Conservation (phyloP, 305 asterid genomes). For the Ilex paraguariensis region DNA sequence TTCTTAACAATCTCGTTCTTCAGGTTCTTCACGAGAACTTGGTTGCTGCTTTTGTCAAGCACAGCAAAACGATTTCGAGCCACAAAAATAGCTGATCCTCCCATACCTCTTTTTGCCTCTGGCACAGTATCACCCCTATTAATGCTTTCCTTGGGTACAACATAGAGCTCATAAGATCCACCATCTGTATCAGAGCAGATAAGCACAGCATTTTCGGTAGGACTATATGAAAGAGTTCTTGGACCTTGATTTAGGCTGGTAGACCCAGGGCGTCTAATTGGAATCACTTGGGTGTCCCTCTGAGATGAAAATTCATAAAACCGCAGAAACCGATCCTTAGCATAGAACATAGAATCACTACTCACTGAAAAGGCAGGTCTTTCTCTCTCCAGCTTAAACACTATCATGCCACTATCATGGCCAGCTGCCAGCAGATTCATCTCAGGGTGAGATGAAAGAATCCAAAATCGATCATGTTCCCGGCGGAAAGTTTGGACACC, state of each 20-base stretch:
- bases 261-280: constrained; percentile 43
- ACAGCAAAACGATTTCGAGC: constrained; percentile 85
- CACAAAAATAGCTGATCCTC: constrained; percentile 74
- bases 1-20: constrained; percentile 50
- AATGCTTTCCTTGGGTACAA: constrained; percentile 60
- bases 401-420: constrained; percentile 93
- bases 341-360: constrained; percentile 64
- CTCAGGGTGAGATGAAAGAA: constrained; percentile 85
- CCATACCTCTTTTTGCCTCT: constrained; percentile 71
- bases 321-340: constrained; percentile 58
- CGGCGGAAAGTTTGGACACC: constrained; percentile 90
- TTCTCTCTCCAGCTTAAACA: constrained; percentile 86
- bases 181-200: constrained; percentile 75
- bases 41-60: constrained; percentile 44
- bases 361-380: constrained; percentile 81
- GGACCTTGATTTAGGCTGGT: constrained; percentile 53
- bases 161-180: constrained; percentile 71
- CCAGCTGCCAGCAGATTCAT: constrained; percentile 96
- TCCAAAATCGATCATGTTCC: constrained; percentile 96
- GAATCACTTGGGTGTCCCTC: constrained; percentile 33
- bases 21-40: constrained; percentile 35
- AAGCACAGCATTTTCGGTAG: constrained; percentile 69
- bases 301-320: constrained; percentile 37
- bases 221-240: constrained; percentile 66
- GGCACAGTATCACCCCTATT: constrained; percentile 70